Evolutionary conservation across 2,329 filamentous ascomycete genomes (phyloP).

Genomic region (Tothia fuscella): DNA sequence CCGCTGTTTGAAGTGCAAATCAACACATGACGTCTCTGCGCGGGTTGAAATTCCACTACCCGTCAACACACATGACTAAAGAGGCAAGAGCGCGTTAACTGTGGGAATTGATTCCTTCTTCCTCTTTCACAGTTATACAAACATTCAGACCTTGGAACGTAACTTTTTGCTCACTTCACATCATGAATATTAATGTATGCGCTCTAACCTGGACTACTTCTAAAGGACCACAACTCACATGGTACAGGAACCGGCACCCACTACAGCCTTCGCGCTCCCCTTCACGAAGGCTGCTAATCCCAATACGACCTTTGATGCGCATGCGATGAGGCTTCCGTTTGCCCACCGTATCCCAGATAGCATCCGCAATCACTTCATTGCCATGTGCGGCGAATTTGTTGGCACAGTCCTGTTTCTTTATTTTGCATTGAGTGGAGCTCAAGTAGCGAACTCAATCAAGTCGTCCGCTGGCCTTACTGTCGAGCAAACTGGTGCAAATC

Average conservation of each 20-base stretch:
- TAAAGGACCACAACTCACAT: too few relatives aligned
- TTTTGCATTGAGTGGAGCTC: constrained; percentile 8
- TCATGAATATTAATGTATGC: too few relatives aligned
- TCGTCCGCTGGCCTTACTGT: constrained; percentile 12
- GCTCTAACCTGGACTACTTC: too few relatives aligned
- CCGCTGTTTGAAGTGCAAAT: too few relatives aligned
- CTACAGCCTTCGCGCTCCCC: constrained; percentile 1
- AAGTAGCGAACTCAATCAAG: constrained; percentile 8
- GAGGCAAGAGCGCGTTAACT: too few relatives aligned
- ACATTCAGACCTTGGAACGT: too few relatives aligned
- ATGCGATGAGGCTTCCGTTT: not conserved
- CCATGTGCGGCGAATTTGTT: constrained; percentile 10
- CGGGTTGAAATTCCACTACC: too few relatives aligned
- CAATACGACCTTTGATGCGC: not conserved
- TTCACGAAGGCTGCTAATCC: constrained; percentile 8
- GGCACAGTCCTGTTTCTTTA: constrained; percentile 10
- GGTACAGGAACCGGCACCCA: constrained; percentile 2
- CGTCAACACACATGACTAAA: too few relatives aligned
- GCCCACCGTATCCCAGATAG: not conserved
- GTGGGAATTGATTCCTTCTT: too few relatives aligned
- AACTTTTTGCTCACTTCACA: too few relatives aligned
- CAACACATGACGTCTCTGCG: too few relatives aligned
- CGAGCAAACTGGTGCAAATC: constrained; percentile 8
- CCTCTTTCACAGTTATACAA: too few relatives aligned
- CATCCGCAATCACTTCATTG: constrained; percentile 7